phyloP scores from a whole-genome alignment of 345 rosid species.

The Acer campestre region DNA sequence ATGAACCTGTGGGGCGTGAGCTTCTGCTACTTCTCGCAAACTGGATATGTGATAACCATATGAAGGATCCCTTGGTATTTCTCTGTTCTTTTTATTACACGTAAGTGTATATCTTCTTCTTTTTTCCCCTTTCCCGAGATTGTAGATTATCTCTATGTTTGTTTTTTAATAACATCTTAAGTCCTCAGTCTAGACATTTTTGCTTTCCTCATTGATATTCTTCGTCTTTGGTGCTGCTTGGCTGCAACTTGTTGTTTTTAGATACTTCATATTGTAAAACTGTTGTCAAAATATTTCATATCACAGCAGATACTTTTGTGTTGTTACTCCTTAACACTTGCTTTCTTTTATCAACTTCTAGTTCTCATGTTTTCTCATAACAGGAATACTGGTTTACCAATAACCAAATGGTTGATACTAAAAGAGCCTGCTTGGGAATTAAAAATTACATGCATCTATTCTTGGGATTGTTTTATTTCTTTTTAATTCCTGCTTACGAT shows the following conservation, averaged over 20 bases:
- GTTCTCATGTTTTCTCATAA: slow-evolving; percentile 2
- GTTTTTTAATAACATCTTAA: slow-evolving; percentile 4
- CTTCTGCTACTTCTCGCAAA: slow-evolving; percentile 75
- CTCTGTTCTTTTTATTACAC: slow-evolving; percentile 24
- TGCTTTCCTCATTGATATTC: background rate
- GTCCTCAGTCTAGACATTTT: background rate
- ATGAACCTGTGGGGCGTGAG: slow-evolving; percentile 97
- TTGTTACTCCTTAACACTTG: background rate
- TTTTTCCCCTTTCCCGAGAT: slow-evolving; percentile 1
- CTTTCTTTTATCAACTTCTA: background rate
- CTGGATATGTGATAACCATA: slow-evolving; percentile 90
- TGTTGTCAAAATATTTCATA: background rate
- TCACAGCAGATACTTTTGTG: background rate
- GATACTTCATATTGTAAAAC: background rate
- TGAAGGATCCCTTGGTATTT: slow-evolving; percentile 74
- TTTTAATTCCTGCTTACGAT: background rate
- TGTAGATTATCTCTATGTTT: background rate
- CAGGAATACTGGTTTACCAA: background rate
- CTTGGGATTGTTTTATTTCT: background rate
- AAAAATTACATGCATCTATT: background rate
- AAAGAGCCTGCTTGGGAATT: background rate
- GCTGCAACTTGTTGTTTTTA: background rate
- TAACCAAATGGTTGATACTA: background rate
- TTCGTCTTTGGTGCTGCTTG: background rate
- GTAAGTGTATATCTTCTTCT: slow-evolving; percentile 1